Base-by-base conservation (phyloP, 192 early-diverging fungal species). In the Backusella tarrabulga region DNA sequence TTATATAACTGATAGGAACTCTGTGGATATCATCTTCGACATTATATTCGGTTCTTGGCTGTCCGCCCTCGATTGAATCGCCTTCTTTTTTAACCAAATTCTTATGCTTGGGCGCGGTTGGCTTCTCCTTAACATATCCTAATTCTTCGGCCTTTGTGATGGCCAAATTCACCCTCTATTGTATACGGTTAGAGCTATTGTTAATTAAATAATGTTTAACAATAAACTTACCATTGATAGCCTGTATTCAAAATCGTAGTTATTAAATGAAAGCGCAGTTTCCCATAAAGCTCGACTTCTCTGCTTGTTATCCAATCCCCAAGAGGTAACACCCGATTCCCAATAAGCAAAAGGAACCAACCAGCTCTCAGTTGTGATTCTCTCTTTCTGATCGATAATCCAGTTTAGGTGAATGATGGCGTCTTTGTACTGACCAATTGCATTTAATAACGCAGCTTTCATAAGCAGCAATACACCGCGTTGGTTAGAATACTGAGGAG, bases 181-280 rank as follows among this genome's bases (percentile, higher is more conserved):
- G 7, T 14, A 70, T 63, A 35, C 23, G 15, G 17, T 19, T 50
- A 50, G 17, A 17, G 19, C 46, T 50, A 0, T 50, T 50, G 6
- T 50, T 50, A 6, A n/a, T 7, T 6, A 17, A 52, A 23, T 11
- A 19, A 34, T 2, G 1, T 32, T 14, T 8, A 19, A 41, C 6
- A 21, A n/a, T 46, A 38, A 15, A 67, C 56, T 72, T 67, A 77
- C 76, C 41, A 77, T 26, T 52, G 79, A 68, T 4, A 81, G 34
- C 67, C 87, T 70, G 74, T 83, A 85, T 78, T 88, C 85, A 79
- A 88, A 88, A 67, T 87, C 85, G 41, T 81, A 88, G 11, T 80
- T 81, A 21, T 73, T 80, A 56, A 68, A 84, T 6, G 67, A 66
- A 34, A 75, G 63, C 1, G 87, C 82, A 42, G 68, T 78, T 26